Evolutionary conservation across 805 yeast genomes (phyloP).

Genomic region (Isabelozyma rhagii): DNA sequence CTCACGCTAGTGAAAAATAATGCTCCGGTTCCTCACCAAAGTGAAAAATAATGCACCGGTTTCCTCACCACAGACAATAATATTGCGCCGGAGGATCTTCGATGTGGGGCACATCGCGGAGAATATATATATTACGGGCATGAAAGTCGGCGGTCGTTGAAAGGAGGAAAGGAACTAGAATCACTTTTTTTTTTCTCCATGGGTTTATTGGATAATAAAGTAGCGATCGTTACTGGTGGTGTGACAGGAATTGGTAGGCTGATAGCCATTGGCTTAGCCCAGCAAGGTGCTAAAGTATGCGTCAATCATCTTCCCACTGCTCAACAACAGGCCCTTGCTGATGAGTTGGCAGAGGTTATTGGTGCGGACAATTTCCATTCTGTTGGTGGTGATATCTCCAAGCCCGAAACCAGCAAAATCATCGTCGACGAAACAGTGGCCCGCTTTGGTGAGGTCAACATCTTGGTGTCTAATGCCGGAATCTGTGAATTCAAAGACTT

Average conservation of each 20-base stretch:
- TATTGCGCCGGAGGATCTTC: not conserved
- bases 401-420: slow-evolving; percentile 31
- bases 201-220: slow-evolving; percentile 8
- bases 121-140: not conserved
- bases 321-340: slow-evolving; percentile 15
- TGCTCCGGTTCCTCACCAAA: no score
- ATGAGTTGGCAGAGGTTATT: slow-evolving; percentile 18
- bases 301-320: slow-evolving; percentile 28
- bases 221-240: slow-evolving; percentile 41
- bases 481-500: slow-evolving; percentile 41
- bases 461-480: slow-evolving; percentile 47
- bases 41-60: no score
- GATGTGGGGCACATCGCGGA: not conserved
- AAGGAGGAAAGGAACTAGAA: not conserved
- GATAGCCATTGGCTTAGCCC: slow-evolving; percentile 39
- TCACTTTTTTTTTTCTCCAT: not conserved
- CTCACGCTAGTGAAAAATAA: not conserved
- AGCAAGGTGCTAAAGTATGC: slow-evolving; percentile 41
- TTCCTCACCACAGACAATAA: no score
- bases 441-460: slow-evolving; percentile 37
- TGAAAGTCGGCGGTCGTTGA: not conserved
- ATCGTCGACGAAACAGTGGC: slow-evolving; percentile 30
- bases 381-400: slow-evolving; percentile 43
- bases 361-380: slow-evolving; percentile 25
- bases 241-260: slow-evolving; percentile 46